Base-by-base conservation (phyloP, 1,139 yeast genomes). In the Protomyces arabidopsidicola region DNA sequence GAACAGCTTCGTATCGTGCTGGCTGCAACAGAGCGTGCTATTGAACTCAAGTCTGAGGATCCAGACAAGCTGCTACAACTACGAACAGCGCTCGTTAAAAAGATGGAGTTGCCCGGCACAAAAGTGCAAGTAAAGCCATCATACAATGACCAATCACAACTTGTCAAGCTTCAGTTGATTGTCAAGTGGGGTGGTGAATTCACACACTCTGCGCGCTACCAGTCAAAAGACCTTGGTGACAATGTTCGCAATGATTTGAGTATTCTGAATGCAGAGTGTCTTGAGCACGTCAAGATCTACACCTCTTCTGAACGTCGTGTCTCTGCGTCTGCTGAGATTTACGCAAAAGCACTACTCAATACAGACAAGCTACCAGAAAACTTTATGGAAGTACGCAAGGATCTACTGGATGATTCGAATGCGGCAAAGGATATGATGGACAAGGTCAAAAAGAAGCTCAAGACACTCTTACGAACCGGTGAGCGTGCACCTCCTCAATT, bases 101-200 rank as follows among this genome's bases (percentile, higher is more conserved):
- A 95, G 72, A 82, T 91, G 80, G 79, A 83, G 60, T 85, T 93
- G 71, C 98, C 98, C 0, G 99, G 99, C 5, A 95, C 99, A 0
- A 95, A 95, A 72, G 88, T 95, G 66, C 99, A 95, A 76, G 79
- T 95, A 70, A 95, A 95, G 73, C 99, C 99, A 0, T 84, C 95
- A 3, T 74, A 90, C 63, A 82, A 83, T 70, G 86, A 67, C 8
- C 56, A 58, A 63, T 82, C 84, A 9, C 91, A 87, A 60, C 95
- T 93, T 20, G 98, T 91, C 69, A 95, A 95, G 72, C 97, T 93
- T 24, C 98, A 95, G 75, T 85, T 95, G 68, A 95, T 93, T 68
- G 79, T 93, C 71, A 95, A 95, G 74, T 95, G 98, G 98, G 98
- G 98, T 70, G 99, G 99, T 69, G 99, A 95, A 75, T 97, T 98